Percentiles rank a stretch among this genome's conserved stretches.
These are phyloP conservation scores for Mantamonas sphyraenae DNA, from an alignment of 78 protist genomes.

Conservation along the genomic window DNA sequence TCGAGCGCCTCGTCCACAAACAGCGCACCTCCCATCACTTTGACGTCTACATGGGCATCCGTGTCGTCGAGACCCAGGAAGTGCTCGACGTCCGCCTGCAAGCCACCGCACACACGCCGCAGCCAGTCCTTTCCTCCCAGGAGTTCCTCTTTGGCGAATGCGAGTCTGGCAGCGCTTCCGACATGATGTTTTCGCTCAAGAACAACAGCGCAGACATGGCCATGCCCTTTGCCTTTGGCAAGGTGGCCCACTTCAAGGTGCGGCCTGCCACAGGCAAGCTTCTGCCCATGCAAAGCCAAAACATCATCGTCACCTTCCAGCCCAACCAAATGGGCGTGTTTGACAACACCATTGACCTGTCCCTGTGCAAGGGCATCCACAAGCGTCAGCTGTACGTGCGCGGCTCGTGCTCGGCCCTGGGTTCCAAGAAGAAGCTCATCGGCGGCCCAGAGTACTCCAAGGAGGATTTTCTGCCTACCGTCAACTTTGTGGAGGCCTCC, in stretches of 20 bases:
- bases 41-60: neutral
- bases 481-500: neutral
- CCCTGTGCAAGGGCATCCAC: neutral
- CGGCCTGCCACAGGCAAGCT: neutral
- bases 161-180: neutral
- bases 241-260: neutral
- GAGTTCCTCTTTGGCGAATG: neutral
- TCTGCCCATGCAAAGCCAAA: neutral
- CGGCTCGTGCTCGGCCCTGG: neutral
- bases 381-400: neutral
- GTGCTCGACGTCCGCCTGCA: too few species aligned
- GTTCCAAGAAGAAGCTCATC: neutral
- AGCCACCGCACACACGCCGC: neutral
- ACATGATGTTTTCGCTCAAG: neutral
- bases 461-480: neutral
- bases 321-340: neutral
- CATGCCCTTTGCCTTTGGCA: neutral
- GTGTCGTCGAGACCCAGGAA: neutral
- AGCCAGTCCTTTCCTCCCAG: neutral
- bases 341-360: neutral
- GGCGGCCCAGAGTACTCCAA: neutral
- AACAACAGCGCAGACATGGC: conserved; percentile 9
- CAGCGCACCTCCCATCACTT: too few species aligned
- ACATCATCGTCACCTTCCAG: neutral
- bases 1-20: too few species aligned